Evolutionary conservation across 495 filamentous ascomycete species (phyloP).

Genomic region (Pyrenopolyporus hunteri): DNA sequence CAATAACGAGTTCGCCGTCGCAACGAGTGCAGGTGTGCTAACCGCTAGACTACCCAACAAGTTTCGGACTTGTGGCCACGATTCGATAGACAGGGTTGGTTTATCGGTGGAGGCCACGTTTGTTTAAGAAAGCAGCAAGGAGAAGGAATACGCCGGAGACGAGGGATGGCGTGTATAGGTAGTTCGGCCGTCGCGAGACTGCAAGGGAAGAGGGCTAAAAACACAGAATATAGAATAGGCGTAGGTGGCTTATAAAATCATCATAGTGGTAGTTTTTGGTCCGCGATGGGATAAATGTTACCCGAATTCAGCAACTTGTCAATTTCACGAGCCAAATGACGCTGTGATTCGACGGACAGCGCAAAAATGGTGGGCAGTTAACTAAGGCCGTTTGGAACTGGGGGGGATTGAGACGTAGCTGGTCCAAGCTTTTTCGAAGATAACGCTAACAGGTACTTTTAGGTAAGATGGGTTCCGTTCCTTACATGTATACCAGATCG

Average conservation of each 20-base stretch:
- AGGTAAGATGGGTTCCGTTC: no score
- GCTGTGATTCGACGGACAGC: slow-evolving; percentile 34
- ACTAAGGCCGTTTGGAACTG: neutral
- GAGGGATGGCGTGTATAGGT: neutral
- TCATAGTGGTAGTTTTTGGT: slow-evolving; percentile 27
- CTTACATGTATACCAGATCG: no score
- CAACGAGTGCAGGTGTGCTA: slow-evolving; percentile 8
- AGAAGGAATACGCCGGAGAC: slow-evolving; percentile 6
- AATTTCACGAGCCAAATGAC: slow-evolving; percentile 39
- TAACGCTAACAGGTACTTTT: neutral
- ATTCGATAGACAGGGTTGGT: slow-evolving; percentile 17
- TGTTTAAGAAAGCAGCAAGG: slow-evolving; percentile 16
- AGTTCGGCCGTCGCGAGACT: slow-evolving; percentile 1
- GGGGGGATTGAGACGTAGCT: slow-evolving; percentile 6
- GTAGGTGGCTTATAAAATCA: slow-evolving; percentile 20
- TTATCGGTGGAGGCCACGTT: slow-evolving; percentile 35
- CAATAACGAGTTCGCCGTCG: neutral
- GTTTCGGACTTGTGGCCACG: slow-evolving; percentile 30
- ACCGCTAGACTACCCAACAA: neutral
- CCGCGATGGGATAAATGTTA: slow-evolving; percentile 21
- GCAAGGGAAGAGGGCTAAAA: neutral
- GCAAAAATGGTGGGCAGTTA: slow-evolving; percentile 29
- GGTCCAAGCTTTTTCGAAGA: slow-evolving; percentile 21
- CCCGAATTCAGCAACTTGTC: slow-evolving; percentile 37
- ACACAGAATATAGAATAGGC: slow-evolving; percentile 1